Evolutionary conservation across 2,329 filamentous ascomycete species (phyloP).

Genomic region (Fusarium stilboides): DNA sequence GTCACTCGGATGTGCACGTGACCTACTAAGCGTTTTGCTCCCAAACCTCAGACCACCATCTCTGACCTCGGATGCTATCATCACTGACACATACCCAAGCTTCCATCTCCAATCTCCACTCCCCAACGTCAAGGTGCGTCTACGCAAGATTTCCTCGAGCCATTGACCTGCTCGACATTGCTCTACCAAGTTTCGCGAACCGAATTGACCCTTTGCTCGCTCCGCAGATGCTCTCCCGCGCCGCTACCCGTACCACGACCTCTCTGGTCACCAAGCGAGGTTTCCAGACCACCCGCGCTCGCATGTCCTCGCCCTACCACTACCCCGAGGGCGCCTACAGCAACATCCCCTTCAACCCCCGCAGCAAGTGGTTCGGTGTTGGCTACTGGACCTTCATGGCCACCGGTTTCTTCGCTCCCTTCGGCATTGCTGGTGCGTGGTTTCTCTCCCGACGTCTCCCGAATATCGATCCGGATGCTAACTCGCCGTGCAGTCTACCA

Average conservation of each 20-base stretch:
- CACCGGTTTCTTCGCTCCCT: slow-evolving; percentile 72
- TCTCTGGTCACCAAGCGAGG: slow-evolving; percentile 86
- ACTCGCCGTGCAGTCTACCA: slow-evolving; percentile 62
- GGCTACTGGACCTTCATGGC: slow-evolving; percentile 83
- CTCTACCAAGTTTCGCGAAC: slow-evolving; percentile 18
- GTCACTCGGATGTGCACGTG: slow-evolving; percentile 46
- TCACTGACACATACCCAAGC: slow-evolving; percentile 49
- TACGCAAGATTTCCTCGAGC: slow-evolving; percentile 1
- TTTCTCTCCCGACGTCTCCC: slow-evolving; percentile 35
- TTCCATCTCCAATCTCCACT: slow-evolving; percentile 49
- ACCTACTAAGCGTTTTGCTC: slow-evolving; percentile 49
- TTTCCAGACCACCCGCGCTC: slow-evolving; percentile 92
- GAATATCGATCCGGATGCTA: slow-evolving; percentile 36
- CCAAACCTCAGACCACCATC: slow-evolving; percentile 53
- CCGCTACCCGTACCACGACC: slow-evolving; percentile 75
- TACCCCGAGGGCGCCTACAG: slow-evolving; percentile 95
- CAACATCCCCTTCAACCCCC: slow-evolving; percentile 98
- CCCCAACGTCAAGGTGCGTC: slow-evolving; percentile 50
- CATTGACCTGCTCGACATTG: slow-evolving; percentile 11
- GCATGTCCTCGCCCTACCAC: slow-evolving; percentile 93
- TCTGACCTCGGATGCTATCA: slow-evolving; percentile 49
- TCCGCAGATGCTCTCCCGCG: slow-evolving; percentile 86
- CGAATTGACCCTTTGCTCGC: slow-evolving; percentile 59
- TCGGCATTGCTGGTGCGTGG: slow-evolving; percentile 74
- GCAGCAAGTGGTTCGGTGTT: slow-evolving; percentile 86